Percentiles rank a stretch among this genome's conserved stretches.
Conservation (phyloP, 2,329 filamentous ascomycete species). For the Colletotrichum caudatum region DNA sequence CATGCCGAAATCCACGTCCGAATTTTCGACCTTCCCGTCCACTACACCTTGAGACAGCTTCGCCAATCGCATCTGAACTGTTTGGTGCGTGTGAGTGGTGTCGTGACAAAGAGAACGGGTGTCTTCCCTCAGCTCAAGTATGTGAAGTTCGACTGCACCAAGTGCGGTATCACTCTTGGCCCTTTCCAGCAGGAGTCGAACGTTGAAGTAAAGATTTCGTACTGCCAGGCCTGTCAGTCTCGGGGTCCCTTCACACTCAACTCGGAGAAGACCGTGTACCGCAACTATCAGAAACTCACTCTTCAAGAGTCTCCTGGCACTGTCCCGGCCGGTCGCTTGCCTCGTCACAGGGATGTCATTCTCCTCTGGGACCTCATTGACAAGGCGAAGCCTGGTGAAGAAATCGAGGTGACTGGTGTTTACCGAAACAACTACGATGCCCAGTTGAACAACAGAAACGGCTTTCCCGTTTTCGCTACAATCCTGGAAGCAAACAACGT, state of each 20-base stretch:
- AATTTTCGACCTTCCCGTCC: conserved; percentile 92
- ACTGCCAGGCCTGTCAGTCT: conserved; percentile 96
- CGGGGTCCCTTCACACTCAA: conserved; percentile 95
- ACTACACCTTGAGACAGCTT: conserved; percentile 94
- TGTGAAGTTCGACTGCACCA: conserved; percentile 96
- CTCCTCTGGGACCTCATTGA: conserved; percentile 98
- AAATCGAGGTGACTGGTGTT: conserved; percentile 95
- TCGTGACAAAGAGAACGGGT: conserved; percentile 92
- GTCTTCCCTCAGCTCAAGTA: conserved; percentile 99
- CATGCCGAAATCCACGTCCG: conserved; percentile 98
- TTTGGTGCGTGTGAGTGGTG: conserved; percentile 91
- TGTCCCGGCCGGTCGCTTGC: conserved; percentile 93
- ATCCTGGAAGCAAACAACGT: conserved; percentile 98
- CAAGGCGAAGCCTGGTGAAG: conserved; percentile 94
- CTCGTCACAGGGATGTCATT: conserved; percentile 93
- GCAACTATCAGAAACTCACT: conserved; percentile 98
- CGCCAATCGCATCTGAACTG: conserved; percentile 97
- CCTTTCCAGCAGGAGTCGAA: conserved; percentile 98
- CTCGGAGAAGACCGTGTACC: conserved; percentile 97
- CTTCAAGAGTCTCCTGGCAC: conserved; percentile 97
- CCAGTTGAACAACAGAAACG: conserved; percentile 97
- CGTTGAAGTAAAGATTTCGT: conserved; percentile 94
- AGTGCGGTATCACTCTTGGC: conserved; percentile 90
- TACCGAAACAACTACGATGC: conserved; percentile 99
- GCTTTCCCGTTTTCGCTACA: conserved; percentile 97